Base-by-base conservation (phyloP, 768 basidiomycete species). In the Sporobolomyces roseus region DNA sequence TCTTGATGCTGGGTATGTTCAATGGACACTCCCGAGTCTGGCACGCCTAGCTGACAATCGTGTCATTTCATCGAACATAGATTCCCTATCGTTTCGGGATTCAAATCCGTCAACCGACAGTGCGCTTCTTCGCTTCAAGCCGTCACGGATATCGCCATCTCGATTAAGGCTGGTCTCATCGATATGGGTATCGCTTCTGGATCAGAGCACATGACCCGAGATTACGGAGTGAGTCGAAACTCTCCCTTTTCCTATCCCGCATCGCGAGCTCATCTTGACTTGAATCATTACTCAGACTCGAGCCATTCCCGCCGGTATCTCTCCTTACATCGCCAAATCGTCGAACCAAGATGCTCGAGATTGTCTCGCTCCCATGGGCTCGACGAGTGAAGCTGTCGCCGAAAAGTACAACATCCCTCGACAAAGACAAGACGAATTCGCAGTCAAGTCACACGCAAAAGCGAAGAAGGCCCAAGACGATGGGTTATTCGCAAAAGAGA, bases 381-480 rank as follows among this genome's bases (percentile, higher is more conserved):
- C 80, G 63, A 81, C 80, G 27, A 77, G 75, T 25, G 81, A 81
- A 74, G 79, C 80, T 63, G 81, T 81, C 16, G 81, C 80, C 49
- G 79, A 78, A 59, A 72, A 80, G 68, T 81, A 78, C 75, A 74
- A 75, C 36, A 77, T 81, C 69, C 66, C 77, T 3, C 74, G 79
- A 55, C 75, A 79, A 67, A 73, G 74, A 29, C 80, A 80, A 68
- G 80, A 80, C 69, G 76, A 74, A 19, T 93, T 93, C 75, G 87
- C 91, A 3, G 88, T 88, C 25, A 78, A 81, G 51, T 92, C 90
- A 1, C 91, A 90, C 84, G 85, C 86, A 72, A 90, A 90, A 78
- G 91, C 91, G 14, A 85, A 87, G 27, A 84, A 83, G 9, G 91
- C 91, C 4, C 86, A 88, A 77, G 90, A 90, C 80, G 86, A 85